These are phyloP conservation scores for Seminavis robusta DNA, from an alignment of 108 stramenopile genomes.

Conservation along the genomic window DNA sequence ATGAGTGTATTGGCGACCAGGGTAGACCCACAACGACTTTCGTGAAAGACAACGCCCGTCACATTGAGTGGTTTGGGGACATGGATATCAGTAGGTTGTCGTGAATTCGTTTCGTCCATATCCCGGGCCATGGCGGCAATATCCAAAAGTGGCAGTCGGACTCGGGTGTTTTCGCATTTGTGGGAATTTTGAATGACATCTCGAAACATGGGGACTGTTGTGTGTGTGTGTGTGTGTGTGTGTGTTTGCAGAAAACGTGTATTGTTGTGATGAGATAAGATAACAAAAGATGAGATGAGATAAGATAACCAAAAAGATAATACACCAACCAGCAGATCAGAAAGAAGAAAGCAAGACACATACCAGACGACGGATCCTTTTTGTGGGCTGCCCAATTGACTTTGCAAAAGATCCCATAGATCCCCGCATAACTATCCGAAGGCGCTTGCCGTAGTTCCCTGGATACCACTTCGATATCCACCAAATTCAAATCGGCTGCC, in stretches of 20 bases:
- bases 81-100: constrained; percentile 14
- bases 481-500: constrained; percentile 21
- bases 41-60: constrained; percentile 92
- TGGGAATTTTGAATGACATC: constrained; percentile 31
- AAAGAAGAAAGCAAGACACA: not conserved
- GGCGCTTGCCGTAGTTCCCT: constrained; percentile 8
- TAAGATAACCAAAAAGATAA: not conserved
- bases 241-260: too few species aligned
- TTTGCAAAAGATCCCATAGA: constrained; percentile 56
- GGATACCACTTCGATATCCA: constrained; percentile 8
- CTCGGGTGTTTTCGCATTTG: constrained; percentile 14
- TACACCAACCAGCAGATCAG: not conserved
- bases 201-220: constrained; percentile 46
- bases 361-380: constrained; percentile 48
- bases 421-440: constrained; percentile 32
- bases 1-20: constrained; percentile 88
- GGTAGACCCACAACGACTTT: constrained; percentile 89
- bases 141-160: constrained; percentile 40
- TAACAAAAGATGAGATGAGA: not conserved
- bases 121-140: constrained; percentile 7
- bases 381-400: constrained; percentile 64
- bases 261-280: not conserved
- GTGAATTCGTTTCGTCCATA: constrained; percentile 1
- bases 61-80: constrained; percentile 22
- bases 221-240: too few species aligned